A percentile compares a stretch with the other conserved stretches of the same genome.
Evolutionary conservation across 257 asterid species (phyloP).

Genomic region (Apocynum venetum): DNA sequence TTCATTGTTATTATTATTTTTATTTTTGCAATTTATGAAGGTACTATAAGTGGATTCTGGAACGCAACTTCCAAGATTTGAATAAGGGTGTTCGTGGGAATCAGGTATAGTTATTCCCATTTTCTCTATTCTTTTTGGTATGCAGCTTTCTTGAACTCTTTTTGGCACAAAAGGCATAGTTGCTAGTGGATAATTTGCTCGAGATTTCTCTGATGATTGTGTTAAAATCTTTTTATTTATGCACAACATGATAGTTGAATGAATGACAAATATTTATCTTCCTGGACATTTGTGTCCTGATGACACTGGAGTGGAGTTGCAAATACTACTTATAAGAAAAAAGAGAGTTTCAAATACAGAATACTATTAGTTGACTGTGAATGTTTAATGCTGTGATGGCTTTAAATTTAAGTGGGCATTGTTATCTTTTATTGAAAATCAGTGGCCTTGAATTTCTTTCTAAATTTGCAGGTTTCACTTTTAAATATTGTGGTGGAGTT

Average conservation of each 20-base stretch:
- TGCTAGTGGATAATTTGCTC: neutral
- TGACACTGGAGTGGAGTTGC: no score
- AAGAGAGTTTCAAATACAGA: neutral
- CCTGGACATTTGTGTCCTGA: neutral
- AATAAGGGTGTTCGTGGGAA: conserved; percentile 99
- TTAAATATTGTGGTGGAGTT: conserved; percentile 96
- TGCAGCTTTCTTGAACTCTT: neutral
- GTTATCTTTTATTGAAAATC: neutral
- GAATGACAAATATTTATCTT: neutral
- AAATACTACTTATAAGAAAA: no score
- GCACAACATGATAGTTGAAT: neutral
- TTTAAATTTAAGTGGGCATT: neutral
- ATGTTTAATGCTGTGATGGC: neutral
- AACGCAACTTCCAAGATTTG: conserved; percentile 93
- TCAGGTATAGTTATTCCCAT: conserved; percentile 50
- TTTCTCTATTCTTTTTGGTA: neutral
- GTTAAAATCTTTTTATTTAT: neutral
- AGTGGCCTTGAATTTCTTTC: neutral
- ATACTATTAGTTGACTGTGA: neutral
- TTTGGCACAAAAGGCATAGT: neutral
- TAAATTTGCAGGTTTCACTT: conserved; percentile 84
- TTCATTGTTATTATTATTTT: neutral
- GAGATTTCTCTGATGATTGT: neutral
- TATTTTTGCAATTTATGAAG: conserved; percentile 26
- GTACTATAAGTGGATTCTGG: conserved; percentile 99